A percentile compares a stretch with the other conserved stretches of the same genome.
Evolutionary conservation across 2,329 filamentous ascomycete genomes (phyloP).

Genomic region (Rhinocladiella similis): DNA sequence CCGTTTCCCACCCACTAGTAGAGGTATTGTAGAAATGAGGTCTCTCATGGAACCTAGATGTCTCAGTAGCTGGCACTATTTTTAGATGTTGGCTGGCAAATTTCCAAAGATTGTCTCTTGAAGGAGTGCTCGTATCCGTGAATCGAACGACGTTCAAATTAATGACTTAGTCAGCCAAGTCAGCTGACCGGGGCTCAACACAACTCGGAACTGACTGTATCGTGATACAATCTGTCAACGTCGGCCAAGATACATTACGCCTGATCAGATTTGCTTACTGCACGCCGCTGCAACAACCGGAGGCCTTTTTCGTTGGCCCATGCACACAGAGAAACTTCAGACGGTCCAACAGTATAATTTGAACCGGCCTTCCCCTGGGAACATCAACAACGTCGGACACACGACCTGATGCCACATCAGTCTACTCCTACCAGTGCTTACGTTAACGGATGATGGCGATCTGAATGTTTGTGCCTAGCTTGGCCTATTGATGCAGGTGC

Average conservation of each 20-base stretch:
- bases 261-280: background rate
- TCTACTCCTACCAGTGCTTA: background rate
- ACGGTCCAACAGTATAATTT: too few species aligned
- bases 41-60: background rate
- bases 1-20: background rate
- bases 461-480: background rate
- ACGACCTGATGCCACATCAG: slow-evolving; percentile 1
- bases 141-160: too few species aligned
- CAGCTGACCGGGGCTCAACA: background rate
- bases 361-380: background rate
- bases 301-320: too few species aligned
- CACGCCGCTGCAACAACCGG: background rate
- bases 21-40: background rate
- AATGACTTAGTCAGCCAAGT: background rate
- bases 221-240: background rate
- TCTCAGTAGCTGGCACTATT: too few species aligned
- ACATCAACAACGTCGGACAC: background rate
- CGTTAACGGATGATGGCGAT: background rate
- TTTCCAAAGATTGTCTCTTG: too few species aligned
- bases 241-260: background rate
- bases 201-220: background rate
- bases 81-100: too few species aligned
- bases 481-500: slow-evolving; percentile 9
- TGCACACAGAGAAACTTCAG: too few species aligned
- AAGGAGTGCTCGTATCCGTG: too few species aligned